phyloP scores from a whole-genome alignment of 2,329 filamentous ascomycete genomes.

The Fusarium nisikadoi region DNA sequence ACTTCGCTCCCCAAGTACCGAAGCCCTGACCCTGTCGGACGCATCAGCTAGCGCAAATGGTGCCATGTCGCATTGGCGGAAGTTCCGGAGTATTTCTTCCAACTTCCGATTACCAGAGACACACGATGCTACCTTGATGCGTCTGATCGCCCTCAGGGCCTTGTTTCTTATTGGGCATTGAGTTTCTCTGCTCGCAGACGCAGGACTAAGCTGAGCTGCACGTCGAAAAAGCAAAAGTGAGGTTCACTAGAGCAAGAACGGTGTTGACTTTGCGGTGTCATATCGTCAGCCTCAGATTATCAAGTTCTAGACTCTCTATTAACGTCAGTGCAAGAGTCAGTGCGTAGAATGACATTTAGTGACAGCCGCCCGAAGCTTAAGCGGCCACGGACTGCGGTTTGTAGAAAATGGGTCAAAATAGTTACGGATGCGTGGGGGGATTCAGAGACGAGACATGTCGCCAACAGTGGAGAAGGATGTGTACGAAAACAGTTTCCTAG shows the following conservation, averaged over 20 bases:
- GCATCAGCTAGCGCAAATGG: not conserved
- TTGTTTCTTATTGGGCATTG: not conserved
- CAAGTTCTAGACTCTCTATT: not conserved
- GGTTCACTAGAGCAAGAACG: not conserved
- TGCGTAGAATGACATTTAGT: not conserved
- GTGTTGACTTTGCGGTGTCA: not conserved
- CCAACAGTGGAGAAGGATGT: not conserved
- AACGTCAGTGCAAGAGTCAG: not conserved
- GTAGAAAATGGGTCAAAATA: no score
- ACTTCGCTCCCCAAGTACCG: not conserved
- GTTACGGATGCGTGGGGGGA: not conserved
- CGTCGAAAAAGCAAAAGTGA: not conserved
- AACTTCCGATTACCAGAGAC: not conserved
- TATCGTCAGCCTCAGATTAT: not conserved
- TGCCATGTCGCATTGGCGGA: not conserved
- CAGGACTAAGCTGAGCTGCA: not conserved
- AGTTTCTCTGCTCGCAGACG: not conserved
- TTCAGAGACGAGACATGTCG: not conserved
- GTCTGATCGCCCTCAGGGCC: not conserved
- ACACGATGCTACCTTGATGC: not conserved
- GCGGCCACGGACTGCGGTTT: not conserved
- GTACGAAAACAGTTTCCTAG: not conserved
- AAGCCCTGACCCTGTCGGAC: not conserved
- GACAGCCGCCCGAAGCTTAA: not conserved
- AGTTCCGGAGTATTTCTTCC: not conserved